Evolutionary conservation across 495 filamentous ascomycete species (phyloP).

Genomic region (Penicillium manginii): DNA sequence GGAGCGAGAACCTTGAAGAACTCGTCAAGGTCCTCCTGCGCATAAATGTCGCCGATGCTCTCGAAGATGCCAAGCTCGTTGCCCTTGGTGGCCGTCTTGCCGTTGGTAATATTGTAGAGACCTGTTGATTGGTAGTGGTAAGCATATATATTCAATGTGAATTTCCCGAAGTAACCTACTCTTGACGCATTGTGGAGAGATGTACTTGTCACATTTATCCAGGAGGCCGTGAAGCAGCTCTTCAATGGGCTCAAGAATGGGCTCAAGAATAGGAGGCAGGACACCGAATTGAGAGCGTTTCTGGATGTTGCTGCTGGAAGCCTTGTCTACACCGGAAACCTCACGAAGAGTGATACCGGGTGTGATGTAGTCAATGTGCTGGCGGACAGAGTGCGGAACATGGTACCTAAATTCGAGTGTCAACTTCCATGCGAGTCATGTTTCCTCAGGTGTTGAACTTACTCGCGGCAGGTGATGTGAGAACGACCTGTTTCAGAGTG

Average conservation of each 20-base stretch:
- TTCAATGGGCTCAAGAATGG: conserved; percentile 37
- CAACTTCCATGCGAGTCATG: conserved; percentile 8
- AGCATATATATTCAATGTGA: neutral
- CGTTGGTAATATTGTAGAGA: conserved; percentile 49
- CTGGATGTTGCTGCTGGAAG: neutral
- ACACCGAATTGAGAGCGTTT: conserved; percentile 22
- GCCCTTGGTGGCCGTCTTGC: conserved; percentile 35
- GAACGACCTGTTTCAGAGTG: conserved; percentile 48
- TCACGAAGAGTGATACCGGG: conserved; percentile 44
- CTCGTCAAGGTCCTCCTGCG: conserved; percentile 60
- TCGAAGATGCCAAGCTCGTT: conserved; percentile 53
- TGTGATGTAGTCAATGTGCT: conserved; percentile 62
- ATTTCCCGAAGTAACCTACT: conserved; percentile 11
- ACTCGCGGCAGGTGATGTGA: conserved; percentile 52
- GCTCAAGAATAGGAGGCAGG: conserved; percentile 32
- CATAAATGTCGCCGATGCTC: conserved; percentile 44
- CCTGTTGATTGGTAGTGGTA: conserved; percentile 19
- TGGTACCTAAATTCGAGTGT: conserved; percentile 41
- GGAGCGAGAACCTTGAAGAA: conserved; percentile 54
- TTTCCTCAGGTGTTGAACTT: neutral
- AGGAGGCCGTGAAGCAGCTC: conserved; percentile 19
- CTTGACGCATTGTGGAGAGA: conserved; percentile 41
- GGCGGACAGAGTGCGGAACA: conserved; percentile 51
- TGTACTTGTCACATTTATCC: conserved; percentile 27
- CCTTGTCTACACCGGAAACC: conserved; percentile 16